Evolutionary conservation across 495 filamentous ascomycete species (phyloP), one percentile per base, ranked within the genome.

Genomic region (Neurospora africana): DNA sequence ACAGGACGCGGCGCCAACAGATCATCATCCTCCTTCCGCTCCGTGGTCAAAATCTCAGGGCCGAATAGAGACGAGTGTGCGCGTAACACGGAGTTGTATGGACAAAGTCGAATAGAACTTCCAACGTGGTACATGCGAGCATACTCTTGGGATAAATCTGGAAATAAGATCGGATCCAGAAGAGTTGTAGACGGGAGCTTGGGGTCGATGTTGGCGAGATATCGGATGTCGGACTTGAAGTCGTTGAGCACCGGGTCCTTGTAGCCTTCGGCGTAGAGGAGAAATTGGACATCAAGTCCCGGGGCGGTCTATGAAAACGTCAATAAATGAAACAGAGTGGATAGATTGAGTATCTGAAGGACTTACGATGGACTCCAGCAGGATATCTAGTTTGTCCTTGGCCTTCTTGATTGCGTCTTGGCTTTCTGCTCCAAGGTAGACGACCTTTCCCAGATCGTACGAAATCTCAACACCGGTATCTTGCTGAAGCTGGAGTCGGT

Each of bases 181-280:
- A 69, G 74, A 43, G 67, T 76, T 11, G 74, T 75, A 5, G 41
- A 41, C 5, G 27, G 27, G 3, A 71, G 71, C 39, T 36, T 70
- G 13, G 79, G 76, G 11, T 71, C 70, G 65, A 82, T 76, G 27
- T 81, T 78, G 35, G 75, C 76, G 21, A 84, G 77, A 69, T 79
- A 75, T 2, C 78, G 80, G 9, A 76, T 72, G 17, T 77, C 76
- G 2, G 75, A 75, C 4, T 39, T 71, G 40, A 69, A 68, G 2
- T 58, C 69, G 5, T 30, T 38, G 15, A 33, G 21, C 33, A 58
- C 7, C 40, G 37, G 33, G 13, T 74, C 47, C 19, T 74, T 70
- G 17, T 80, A 74, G 8, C 74, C 75, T 70, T 86, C 85, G 15
- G 73, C 74, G 47, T 85, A 83, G 21, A 83, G 75, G 3, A 83